Base-by-base conservation (phyloP, 148 eudicot genomes). In the Drosera capensis region DNA sequence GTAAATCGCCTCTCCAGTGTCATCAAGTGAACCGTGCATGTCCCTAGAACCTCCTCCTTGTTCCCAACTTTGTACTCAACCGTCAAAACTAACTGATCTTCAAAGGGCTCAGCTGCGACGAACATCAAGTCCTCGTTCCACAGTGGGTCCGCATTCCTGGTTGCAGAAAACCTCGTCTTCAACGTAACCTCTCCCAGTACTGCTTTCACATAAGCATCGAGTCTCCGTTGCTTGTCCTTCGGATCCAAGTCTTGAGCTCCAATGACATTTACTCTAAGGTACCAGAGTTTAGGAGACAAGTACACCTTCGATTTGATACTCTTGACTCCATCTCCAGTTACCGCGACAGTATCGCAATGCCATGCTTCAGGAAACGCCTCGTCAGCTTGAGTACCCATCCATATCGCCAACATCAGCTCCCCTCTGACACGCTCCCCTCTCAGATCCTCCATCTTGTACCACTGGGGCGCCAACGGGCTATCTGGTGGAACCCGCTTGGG, bases 361-460 rank as follows among this genome's bases (percentile, higher is more conserved):
- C 70, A 69, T 1, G 74, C 70, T 20, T 64, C 70, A 23, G 59
- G 49, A 20, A 69, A 69, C 12, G 63, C 66, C 45, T 69, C 74
- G 25, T 69, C 70, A n/a, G 69, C 74, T 37, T 64, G 74, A 56
- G 66, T 69, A 3, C 74, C 74, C 16, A 69, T 52, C 74, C 74
- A 69, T 43, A 69, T 51, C 37, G 70, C 55, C 70, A 64, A 16
- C 74, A 69, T 69, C 1, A 69, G 18, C 25, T 69, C 66, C 1
- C 58, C 66, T 25, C 9, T 45, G 23, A 44, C 34, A 35, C 20
- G 0, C 23, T 23, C 35, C 40, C 51, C 63, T 3, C 29, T 25
- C 40, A 13, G 48, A 9, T 34, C 40, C 36, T 55, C 70, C 40
- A 64, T 52, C 45, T 23, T 59, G 44, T 59, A 64, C 74, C 66